A percentile compares a stretch with the other conserved stretches of the same genome.
phyloP scores from a whole-genome alignment of 164 flowering plant species.

The Liriodendron chinense region DNA sequence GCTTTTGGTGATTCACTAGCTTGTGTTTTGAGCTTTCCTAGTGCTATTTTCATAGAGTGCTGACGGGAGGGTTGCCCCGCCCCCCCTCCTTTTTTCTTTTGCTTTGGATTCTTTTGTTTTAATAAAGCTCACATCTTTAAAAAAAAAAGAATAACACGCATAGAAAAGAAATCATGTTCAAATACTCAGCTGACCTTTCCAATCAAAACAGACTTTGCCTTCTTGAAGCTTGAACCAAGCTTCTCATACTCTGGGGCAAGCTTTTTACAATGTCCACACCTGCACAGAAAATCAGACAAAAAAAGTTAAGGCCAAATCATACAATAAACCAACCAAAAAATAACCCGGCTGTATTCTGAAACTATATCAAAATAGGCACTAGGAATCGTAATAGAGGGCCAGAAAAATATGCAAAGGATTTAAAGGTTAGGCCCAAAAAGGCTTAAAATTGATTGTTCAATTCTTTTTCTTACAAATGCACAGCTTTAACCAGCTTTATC shows the following conservation, averaged over 20 bases:
- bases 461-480: background rate
- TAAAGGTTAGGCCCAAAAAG: background rate
- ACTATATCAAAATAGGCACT: too few relatives aligned
- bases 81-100: too few relatives aligned
- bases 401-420: background rate
- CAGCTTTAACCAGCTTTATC: background rate
- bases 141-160: background rate
- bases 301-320: too few relatives aligned
- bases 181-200: constrained; percentile 60
- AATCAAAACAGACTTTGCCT: constrained; percentile 84
- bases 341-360: too few relatives aligned
- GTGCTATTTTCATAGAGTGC: too few relatives aligned
- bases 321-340: too few relatives aligned
- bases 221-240: constrained; percentile 87
- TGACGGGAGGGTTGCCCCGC: too few relatives aligned
- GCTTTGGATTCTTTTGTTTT: too few relatives aligned
- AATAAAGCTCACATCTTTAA: too few relatives aligned
- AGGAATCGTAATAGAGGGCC: background rate
- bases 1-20: too few relatives aligned
- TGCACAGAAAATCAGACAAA: constrained; percentile 14
- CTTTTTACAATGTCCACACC: constrained; percentile 99
- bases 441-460: background rate
- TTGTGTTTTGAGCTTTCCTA: too few relatives aligned
- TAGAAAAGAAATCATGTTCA: background rate
- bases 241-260: constrained; percentile 97